Conservation (phyloP, 345 rosid genomes). For the Eucalyptus camaldulensis region DNA sequence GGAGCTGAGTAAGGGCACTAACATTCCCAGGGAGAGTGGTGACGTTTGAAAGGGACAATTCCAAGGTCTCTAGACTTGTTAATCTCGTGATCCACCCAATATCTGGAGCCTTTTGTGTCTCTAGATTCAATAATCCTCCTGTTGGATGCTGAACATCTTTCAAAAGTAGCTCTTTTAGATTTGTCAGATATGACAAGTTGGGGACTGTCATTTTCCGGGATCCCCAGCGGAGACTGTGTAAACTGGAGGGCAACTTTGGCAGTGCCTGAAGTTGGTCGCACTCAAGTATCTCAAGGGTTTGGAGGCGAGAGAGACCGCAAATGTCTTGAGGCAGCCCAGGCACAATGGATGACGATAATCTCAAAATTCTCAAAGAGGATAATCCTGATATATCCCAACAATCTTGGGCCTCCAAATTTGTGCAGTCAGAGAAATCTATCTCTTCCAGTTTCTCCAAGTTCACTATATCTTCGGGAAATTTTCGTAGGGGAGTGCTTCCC, state of each 20-base stretch:
- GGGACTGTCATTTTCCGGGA: neutral
- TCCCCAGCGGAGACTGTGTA: neutral
- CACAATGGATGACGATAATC: neutral
- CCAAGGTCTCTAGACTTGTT: too few species aligned
- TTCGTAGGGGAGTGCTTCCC: too few species aligned
- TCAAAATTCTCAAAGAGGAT: neutral
- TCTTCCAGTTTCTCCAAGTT: too few species aligned
- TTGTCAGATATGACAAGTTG: neutral
- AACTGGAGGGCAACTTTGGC: neutral
- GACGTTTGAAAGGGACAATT: too few species aligned
- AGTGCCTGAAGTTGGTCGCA: neutral
- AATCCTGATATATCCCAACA: neutral
- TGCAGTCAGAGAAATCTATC: neutral
- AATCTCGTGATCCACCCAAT: too few species aligned
- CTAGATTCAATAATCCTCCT: neutral
- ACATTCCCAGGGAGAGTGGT: too few species aligned
- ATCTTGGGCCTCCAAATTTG: neutral
- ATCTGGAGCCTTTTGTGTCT: too few species aligned
- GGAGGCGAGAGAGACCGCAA: neutral
- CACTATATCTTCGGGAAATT: too few species aligned
- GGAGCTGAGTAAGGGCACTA: too few species aligned
- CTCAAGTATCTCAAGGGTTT: neutral
- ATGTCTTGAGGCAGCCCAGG: neutral
- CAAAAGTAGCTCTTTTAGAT: neutral
- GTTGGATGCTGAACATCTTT: rapidly evolving